Evolutionary conservation across 352 stramenopile species (phyloP).

Genomic region (Phytopythium delawarense): DNA sequence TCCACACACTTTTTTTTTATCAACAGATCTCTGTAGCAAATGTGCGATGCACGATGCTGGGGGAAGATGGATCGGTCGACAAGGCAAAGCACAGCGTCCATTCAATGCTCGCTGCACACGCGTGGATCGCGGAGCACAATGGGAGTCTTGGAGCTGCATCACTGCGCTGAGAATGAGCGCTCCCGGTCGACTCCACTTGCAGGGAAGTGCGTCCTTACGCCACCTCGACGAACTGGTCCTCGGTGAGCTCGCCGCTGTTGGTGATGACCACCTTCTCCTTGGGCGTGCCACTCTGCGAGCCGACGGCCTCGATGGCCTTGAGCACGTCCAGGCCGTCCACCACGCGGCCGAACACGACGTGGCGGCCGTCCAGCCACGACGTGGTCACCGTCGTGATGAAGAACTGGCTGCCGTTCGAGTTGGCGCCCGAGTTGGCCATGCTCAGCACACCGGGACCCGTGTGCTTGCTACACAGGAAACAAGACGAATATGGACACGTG

Average conservation of each 20-base stretch:
- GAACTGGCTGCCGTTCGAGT: conserved; percentile 99
- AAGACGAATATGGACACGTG: not conserved
- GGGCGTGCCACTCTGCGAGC: conserved; percentile 18
- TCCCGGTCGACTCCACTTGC: too few species aligned
- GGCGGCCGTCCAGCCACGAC: conserved; percentile 85
- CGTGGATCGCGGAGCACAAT: too few species aligned
- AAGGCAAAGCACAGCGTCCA: not conserved
- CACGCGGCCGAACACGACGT: conserved; percentile 92
- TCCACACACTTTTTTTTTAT: not conserved
- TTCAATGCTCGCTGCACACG: not conserved
- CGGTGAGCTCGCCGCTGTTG: conserved; percentile 92
- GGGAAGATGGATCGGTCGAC: too few species aligned
- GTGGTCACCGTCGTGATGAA: conserved; percentile 94
- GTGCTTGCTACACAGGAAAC: conserved; percentile 47
- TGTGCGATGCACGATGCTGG: not conserved
- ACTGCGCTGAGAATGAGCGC: too few species aligned
- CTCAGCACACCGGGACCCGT: conserved; percentile 86
- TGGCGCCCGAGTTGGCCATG: conserved; percentile 96
- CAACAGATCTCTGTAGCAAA: not conserved
- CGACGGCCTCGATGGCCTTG: conserved; percentile 89
- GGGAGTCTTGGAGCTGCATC: too few species aligned
- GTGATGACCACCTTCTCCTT: conserved; percentile 86
- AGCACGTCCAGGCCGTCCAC: conserved; percentile 97
- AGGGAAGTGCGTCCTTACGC: not conserved
- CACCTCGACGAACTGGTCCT: conserved; percentile 7